Evolutionary conservation across 768 basidiomycete genomes (phyloP).

Genomic region (Russula olivacea): DNA sequence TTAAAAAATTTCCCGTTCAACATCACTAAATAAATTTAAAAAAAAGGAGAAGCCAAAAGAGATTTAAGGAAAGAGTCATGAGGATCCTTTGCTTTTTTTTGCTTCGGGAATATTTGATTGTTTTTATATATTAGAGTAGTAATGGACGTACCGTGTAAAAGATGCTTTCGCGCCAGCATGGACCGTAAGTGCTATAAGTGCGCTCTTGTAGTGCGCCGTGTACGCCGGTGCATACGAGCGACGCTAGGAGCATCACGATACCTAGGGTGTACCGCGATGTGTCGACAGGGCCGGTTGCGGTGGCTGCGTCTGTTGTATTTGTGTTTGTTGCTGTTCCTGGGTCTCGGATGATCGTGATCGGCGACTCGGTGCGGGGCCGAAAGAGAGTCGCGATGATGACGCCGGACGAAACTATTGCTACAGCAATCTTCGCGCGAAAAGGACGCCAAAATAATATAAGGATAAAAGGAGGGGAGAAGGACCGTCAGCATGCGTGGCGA

Average conservation of each 20-base stretch:
- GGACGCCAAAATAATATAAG: background rate
- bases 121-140: background rate
- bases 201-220: constrained; percentile 72
- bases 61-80: too few relatives aligned
- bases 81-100: too few relatives aligned
- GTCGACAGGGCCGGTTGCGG: constrained; percentile 21
- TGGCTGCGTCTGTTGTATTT: background rate
- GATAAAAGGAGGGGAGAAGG: background rate
- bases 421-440: constrained; percentile 44
- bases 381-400: constrained; percentile 71
- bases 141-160: constrained; percentile 65
- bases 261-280: constrained; percentile 51
- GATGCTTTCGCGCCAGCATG: constrained; percentile 75
- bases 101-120: background rate
- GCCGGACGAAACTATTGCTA: constrained; percentile 60
- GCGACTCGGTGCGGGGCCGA: constrained; percentile 40
- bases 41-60: background rate
- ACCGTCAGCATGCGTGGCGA: background rate
- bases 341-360: constrained; percentile 29
- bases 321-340: background rate
- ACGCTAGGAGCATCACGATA: constrained; percentile 60
- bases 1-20: background rate
- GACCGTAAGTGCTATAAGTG: constrained; percentile 68
- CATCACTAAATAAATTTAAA: background rate
- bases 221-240: constrained; percentile 59